Evolutionary conservation across 2,329 filamentous ascomycete genomes (phyloP).

Genomic region (Colletotrichum eremochloae): DNA sequence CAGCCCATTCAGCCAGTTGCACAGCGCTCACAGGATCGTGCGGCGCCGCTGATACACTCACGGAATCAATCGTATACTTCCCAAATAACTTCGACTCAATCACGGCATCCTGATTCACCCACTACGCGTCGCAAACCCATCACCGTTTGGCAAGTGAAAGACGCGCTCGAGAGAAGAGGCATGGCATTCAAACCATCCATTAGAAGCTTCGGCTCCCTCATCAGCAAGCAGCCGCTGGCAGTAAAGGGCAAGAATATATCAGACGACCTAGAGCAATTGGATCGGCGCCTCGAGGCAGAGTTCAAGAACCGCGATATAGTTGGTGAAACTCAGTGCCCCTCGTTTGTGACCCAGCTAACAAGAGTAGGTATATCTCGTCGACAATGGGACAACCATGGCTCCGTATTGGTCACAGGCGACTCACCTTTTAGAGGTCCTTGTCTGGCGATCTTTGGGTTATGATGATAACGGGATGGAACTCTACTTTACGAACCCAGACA

Average conservation of each 20-base stretch:
- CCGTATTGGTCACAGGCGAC: slow-evolving; percentile 45
- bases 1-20: not conserved
- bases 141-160: not conserved
- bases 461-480: slow-evolving; percentile 49
- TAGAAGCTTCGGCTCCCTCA: not conserved
- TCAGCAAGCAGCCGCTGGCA: not conserved
- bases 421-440: slow-evolving; percentile 45
- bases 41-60: not conserved
- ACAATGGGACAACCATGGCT: slow-evolving; percentile 48
- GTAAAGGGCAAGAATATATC: slow-evolving; percentile 5
- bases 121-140: not conserved
- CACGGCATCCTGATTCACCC: not conserved
- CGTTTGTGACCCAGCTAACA: not conserved
- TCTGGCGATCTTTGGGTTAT: slow-evolving; percentile 46
- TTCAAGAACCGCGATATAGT: slow-evolving; percentile 21
- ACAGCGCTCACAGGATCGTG: not conserved
- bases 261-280: not conserved
- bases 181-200: not conserved
- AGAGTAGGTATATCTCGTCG: slow-evolving; percentile 47
- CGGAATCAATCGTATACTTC: not conserved
- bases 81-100: not conserved
- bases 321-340: not conserved
- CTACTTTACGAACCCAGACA: slow-evolving; percentile 33
- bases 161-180: not conserved
- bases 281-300: not conserved